Evolutionary conservation across 495 filamentous ascomycete species (phyloP).

Genomic region (Hypoxylon fuscum): DNA sequence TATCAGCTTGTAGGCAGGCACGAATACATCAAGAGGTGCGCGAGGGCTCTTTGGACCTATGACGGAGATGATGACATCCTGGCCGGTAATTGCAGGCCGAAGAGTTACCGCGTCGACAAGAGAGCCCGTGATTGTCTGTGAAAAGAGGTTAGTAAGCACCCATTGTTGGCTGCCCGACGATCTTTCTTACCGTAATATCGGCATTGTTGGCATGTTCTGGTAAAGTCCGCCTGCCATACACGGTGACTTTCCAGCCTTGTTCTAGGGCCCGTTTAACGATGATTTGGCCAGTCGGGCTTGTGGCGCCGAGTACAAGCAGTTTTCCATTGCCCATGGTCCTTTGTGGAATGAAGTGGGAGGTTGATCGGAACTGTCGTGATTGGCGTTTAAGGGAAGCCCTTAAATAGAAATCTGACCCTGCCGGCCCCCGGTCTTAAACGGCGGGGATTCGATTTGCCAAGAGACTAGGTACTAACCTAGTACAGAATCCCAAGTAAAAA

Average conservation of each 20-base stretch:
- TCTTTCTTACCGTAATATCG: background rate
- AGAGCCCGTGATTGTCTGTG: background rate
- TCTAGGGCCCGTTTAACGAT: background rate
- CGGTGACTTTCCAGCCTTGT: conserved; percentile 2
- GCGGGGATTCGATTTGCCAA: too few species aligned
- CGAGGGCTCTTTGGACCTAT: background rate
- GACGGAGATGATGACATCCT: conserved; percentile 4
- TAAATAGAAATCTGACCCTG: too few species aligned
- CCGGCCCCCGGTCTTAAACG: too few species aligned
- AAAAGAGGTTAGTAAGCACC: background rate
- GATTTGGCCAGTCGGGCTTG: background rate
- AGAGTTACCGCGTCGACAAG: background rate
- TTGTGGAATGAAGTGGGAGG: background rate
- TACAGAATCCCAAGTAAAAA: too few species aligned
- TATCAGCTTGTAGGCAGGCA: background rate
- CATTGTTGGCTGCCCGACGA: background rate
- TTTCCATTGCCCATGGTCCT: background rate
- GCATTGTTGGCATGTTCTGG: conserved; percentile 2
- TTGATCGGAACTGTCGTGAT: background rate
- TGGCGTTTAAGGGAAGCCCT: too few species aligned
- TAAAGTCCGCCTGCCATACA: background rate
- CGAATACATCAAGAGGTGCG: background rate
- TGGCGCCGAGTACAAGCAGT: conserved; percentile 4
- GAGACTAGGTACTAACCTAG: too few species aligned
- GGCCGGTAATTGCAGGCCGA: background rate